A percentile compares a stretch with the other conserved stretches of the same genome.
Conservation (phyloP, 2,329 filamentous ascomycete genomes). For the Ceratocystis alfenasii region DNA sequence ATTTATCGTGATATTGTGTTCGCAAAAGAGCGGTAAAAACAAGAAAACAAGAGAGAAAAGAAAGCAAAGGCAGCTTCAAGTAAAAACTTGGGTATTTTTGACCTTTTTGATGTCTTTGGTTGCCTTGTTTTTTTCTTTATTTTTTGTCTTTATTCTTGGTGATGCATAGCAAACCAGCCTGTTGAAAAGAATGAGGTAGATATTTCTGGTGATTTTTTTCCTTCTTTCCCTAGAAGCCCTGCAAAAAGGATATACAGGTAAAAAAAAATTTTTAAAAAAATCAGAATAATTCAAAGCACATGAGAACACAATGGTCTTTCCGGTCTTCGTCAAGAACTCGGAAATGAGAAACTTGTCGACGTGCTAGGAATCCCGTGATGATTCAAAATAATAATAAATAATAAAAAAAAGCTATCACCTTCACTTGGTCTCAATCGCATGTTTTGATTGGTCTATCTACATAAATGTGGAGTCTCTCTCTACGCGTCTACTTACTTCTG, state of each 20-base stretch:
- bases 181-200: background rate
- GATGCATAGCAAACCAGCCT: background rate
- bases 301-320: too few relatives aligned
- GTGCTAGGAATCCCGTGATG: background rate
- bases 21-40: background rate
- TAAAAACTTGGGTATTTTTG: background rate
- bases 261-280: background rate
- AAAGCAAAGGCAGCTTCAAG: background rate
- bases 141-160: background rate
- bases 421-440: background rate
- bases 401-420: background rate
- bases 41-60: background rate
- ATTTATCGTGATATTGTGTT: background rate
- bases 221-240: background rate
- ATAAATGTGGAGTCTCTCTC: background rate
- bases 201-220: background rate
- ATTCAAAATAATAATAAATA: background rate
- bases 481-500: conserved; percentile 7
- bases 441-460: background rate
- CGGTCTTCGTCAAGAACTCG: too few relatives aligned
- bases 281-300: background rate
- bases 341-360: too few relatives aligned
- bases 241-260: background rate
- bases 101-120: too few relatives aligned
- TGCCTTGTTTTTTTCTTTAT: background rate